A percentile compares a stretch with the other conserved stretches of the same genome.
These are phyloP conservation scores for Blastocystis sp. DNA, from an alignment of 352 stramenopile species.

Conservation along the genomic window DNA sequence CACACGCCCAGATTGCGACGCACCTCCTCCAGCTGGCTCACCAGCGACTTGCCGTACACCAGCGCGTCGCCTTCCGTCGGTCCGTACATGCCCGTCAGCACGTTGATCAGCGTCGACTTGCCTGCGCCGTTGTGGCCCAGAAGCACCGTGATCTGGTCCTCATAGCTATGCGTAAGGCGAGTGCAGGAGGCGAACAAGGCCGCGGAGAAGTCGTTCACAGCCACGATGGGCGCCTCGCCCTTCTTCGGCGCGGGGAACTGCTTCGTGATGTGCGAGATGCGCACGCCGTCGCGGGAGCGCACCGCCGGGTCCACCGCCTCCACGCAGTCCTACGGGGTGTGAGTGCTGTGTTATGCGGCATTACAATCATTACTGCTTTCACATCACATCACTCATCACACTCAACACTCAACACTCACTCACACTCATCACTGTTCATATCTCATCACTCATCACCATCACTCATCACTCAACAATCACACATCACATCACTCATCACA, in stretches of 20 bases:
- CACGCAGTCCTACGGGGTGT: constrained; percentile 6
- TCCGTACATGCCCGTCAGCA: constrained; percentile 71
- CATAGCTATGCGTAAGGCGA: constrained; percentile 66
- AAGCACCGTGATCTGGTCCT: constrained; percentile 71
- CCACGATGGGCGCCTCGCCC: constrained; percentile 30
- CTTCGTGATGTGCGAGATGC: constrained; percentile 43
- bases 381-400: background rate
- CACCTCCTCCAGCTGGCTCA: constrained; percentile 76
- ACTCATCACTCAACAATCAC: background rate
- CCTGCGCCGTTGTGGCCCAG: constrained; percentile 74
- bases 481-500: background rate
- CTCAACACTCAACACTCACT: background rate
- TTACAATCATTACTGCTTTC: too few species aligned
- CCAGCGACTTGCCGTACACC: constrained; percentile 71
- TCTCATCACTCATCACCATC: background rate
- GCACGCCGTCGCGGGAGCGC: background rate
- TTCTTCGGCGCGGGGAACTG: constrained; percentile 31
- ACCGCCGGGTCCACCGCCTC: constrained; percentile 28
- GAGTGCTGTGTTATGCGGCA: background rate
- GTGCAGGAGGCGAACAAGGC: constrained; percentile 16
- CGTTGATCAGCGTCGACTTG: constrained; percentile 74
- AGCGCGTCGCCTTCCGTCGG: constrained; percentile 71
- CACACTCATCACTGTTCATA: background rate
- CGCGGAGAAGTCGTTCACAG: constrained; percentile 45
- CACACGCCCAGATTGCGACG: constrained; percentile 78